Base-by-base conservation (phyloP, 306 rosid genomes). In the Hippophae gyantsensis region DNA sequence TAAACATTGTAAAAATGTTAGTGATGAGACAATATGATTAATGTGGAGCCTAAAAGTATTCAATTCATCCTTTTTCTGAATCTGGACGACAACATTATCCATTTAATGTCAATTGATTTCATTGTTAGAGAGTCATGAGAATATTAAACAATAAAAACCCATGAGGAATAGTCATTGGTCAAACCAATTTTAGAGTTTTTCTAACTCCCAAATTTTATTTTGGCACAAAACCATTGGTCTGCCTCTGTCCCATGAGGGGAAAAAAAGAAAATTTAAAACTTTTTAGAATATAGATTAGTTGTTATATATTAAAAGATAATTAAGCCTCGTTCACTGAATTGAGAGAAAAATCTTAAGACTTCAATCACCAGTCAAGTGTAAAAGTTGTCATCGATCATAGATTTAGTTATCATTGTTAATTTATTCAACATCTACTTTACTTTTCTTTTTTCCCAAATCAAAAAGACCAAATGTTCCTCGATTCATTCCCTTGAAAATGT, bases 21-120 rank as follows among this genome's bases (percentile, higher is more conserved):
- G 78, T 65, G 80, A 85, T 67, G 72, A 66, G 71, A 75, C 82
- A 76, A 48, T 59, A 72, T 82, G 56, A 75, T 82, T 74, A 70
- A 62, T 46, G 76, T 76, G 87, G 81, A 79, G 80, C 84, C 83
- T 62, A 67, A 52, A 44, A 65, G 61, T 58, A 43, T 64, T 66
- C 58, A 68, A 54, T 32, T 68, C 71, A 23, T 44, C 67, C n/a
- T 56, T 40, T 67, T 48, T 59, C 48, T 58, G 41, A 68, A 63
- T 71, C 43, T 60, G 74, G 72, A 68, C 86, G 77, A 69, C 78
- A 67, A 67, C 66, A 75, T 54, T 0, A 54, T 52, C 80, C 81
- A 63, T 73, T 73, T 69, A 57, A 13, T 54, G 63, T 52, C 60
- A 32, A 14, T 56, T 66, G 48, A 52, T 70, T 67, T 67, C 43